Percentiles rank a stretch among this genome's conserved stretches.
phyloP scores from a whole-genome alignment of 2,329 filamentous ascomycete species.

The Trichoderma pleuroti region DNA sequence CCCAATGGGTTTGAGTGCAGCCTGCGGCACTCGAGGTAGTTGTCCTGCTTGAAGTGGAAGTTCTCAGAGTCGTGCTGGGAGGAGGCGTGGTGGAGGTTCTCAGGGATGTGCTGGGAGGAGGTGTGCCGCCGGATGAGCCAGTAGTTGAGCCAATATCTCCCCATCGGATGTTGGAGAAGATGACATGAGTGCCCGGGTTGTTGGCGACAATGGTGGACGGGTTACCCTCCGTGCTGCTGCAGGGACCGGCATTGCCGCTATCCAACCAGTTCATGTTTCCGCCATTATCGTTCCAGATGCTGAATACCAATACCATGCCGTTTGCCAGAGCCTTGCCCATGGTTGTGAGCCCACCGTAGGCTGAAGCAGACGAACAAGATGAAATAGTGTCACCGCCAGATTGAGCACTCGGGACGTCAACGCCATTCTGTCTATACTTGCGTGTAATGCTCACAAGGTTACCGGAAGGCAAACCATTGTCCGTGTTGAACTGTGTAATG shows the following conservation, averaged over 20 bases:
- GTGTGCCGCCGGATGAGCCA: background rate
- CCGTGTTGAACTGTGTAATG: slow-evolving; percentile 47
- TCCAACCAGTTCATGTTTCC: slow-evolving; percentile 55
- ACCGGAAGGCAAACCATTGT: slow-evolving; percentile 29
- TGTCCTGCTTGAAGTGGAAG: background rate
- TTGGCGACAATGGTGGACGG: slow-evolving; percentile 46
- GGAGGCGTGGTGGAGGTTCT: background rate
- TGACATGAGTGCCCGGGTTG: slow-evolving; percentile 48
- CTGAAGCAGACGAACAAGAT: slow-evolving; percentile 33
- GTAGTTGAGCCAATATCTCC: slow-evolving; percentile 55
- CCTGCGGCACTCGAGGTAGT: background rate
- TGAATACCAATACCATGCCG: slow-evolving; percentile 51
- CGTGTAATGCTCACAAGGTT: slow-evolving; percentile 48
- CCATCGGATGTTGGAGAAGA: slow-evolving; percentile 56
- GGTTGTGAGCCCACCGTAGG: slow-evolving; percentile 40
- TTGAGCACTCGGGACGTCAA: slow-evolving; percentile 23
- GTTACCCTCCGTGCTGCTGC: slow-evolving; percentile 50
- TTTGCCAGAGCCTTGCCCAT: slow-evolving; percentile 45
- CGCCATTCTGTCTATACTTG: slow-evolving; percentile 41
- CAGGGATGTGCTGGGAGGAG: slow-evolving; percentile 1
- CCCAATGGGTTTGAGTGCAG: slow-evolving; percentile 9
- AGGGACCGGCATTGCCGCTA: slow-evolving; percentile 45
- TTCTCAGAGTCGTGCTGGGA: slow-evolving; percentile 4
- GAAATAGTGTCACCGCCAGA: slow-evolving; percentile 34
- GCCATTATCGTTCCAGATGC: slow-evolving; percentile 53